Percentiles rank a stretch among this genome's conserved stretches.
Evolutionary conservation across 306 rosid species (phyloP).

Genomic region (Heteromeles arbutifolia): DNA sequence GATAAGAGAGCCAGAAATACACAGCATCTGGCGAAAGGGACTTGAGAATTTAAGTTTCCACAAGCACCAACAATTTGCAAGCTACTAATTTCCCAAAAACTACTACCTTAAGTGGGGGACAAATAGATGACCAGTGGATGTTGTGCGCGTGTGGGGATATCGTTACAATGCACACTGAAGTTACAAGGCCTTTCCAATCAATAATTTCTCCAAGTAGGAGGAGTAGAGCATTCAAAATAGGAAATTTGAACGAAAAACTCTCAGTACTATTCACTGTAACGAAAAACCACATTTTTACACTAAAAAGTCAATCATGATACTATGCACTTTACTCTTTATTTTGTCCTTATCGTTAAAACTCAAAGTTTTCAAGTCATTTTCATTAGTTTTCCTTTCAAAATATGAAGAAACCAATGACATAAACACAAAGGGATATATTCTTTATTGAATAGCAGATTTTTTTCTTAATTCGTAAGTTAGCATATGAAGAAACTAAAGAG

Average conservation of each 20-base stretch:
- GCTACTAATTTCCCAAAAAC: conserved; percentile 20
- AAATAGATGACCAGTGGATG: not conserved
- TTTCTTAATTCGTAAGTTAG: not conserved
- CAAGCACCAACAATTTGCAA: conserved; percentile 22
- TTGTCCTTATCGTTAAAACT: too few species aligned
- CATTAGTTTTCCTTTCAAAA: too few species aligned
- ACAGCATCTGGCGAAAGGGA: not conserved
- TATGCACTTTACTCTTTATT: too few species aligned
- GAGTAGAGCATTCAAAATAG: not conserved
- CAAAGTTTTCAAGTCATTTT: too few species aligned
- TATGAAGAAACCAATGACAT: not conserved
- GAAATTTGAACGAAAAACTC: too few species aligned
- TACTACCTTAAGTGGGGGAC: conserved; percentile 26
- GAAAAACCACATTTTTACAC: too few species aligned
- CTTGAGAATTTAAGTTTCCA: conserved; percentile 15
- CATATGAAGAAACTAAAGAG: not conserved
- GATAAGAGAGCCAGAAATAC: not conserved
- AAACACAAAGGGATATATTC: not conserved
- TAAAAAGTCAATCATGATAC: too few species aligned
- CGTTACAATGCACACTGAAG: conserved; percentile 15
- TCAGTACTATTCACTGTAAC: too few species aligned
- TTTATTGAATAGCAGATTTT: not conserved
- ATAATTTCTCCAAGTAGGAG: not conserved
- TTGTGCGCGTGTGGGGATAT: conserved; percentile 17
- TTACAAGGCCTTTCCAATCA: not conserved